Evolutionary conservation across 2,329 filamentous ascomycete genomes (phyloP).

Genomic region (Monosporascus sp.): DNA sequence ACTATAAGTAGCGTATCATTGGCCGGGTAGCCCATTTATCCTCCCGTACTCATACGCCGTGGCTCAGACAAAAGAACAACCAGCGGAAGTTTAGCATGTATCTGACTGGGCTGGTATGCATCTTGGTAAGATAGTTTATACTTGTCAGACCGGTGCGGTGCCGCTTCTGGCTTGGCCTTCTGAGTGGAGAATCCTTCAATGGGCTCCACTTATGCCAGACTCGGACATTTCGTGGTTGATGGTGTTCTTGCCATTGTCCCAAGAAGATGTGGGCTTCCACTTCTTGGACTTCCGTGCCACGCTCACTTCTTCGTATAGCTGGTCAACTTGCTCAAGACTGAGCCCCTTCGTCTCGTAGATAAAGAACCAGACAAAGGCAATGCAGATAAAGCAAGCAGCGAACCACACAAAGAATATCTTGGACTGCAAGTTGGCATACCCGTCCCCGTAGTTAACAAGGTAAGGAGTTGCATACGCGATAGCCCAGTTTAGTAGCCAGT

Average conservation of each 20-base stretch:
- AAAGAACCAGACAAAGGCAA: slow-evolving; percentile 62
- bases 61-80: no score
- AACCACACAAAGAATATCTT: slow-evolving; percentile 52
- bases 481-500: slow-evolving; percentile 56
- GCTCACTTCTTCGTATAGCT: slow-evolving; percentile 47
- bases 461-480: background rate
- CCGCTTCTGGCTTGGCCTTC: no score
- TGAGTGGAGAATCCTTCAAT: no score
- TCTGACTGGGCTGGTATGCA: no score
- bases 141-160: no score
- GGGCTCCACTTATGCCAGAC: no score
- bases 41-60: no score
- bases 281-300: slow-evolving; percentile 31
- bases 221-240: no score
- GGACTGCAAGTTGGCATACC: slow-evolving; percentile 17
- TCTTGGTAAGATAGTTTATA: no score
- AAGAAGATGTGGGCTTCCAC: slow-evolving; percentile 53
- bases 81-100: no score
- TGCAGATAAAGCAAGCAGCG: slow-evolving; percentile 53
- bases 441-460: slow-evolving; percentile 63
- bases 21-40: no score
- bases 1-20: no score
- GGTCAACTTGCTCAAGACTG: slow-evolving; percentile 66
- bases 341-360: slow-evolving; percentile 61
- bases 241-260: slow-evolving; percentile 31